Conservation (phyloP, 2,329 filamentous ascomycete genomes). For the Xylaria sp. region DNA sequence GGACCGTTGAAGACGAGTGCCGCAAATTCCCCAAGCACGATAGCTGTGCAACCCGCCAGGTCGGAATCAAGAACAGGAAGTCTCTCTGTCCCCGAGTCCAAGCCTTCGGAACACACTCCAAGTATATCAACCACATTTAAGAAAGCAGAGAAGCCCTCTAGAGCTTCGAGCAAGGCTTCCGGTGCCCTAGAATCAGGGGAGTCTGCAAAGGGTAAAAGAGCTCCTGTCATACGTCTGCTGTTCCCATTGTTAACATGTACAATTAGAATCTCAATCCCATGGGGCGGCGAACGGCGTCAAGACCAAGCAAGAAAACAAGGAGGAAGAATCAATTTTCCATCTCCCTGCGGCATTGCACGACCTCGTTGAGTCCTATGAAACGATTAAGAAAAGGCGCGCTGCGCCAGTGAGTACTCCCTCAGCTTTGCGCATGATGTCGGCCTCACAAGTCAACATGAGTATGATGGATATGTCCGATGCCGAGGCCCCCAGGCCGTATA, state of each 20-base stretch:
- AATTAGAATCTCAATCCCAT: conserved; percentile 53
- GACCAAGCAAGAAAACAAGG: conserved; percentile 47
- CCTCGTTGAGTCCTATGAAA: conserved; percentile 87
- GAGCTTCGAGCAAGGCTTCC: conserved; percentile 52
- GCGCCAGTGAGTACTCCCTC: conserved; percentile 66
- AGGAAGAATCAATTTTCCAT: conserved; percentile 83
- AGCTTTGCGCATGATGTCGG: conserved; percentile 74
- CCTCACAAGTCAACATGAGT: conserved; percentile 67
- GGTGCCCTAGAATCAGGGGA: conserved; percentile 50
- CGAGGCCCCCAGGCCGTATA: conserved; percentile 83
- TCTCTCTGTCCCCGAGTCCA: conserved; percentile 39
- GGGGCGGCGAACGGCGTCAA: conserved; percentile 59
- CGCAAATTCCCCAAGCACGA: conserved; percentile 59
- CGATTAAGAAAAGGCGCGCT: conserved; percentile 75
- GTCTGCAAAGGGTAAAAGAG: conserved; percentile 50
- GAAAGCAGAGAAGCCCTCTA: conserved; percentile 46
- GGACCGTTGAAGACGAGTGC: conserved; percentile 61
- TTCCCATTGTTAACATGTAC: conserved; percentile 26
- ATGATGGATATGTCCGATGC: conserved; percentile 79
- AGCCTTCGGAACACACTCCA: conserved; percentile 34
- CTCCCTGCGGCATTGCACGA: conserved; percentile 88
- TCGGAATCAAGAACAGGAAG: conserved; percentile 36
- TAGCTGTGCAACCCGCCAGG: conserved; percentile 53
- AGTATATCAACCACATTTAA: conserved; percentile 38
- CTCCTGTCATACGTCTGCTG: not conserved